Evolutionary conservation across 345 rosid species (phyloP), one percentile per base, ranked within the genome.

Genomic region (Populus pruinosa): DNA sequence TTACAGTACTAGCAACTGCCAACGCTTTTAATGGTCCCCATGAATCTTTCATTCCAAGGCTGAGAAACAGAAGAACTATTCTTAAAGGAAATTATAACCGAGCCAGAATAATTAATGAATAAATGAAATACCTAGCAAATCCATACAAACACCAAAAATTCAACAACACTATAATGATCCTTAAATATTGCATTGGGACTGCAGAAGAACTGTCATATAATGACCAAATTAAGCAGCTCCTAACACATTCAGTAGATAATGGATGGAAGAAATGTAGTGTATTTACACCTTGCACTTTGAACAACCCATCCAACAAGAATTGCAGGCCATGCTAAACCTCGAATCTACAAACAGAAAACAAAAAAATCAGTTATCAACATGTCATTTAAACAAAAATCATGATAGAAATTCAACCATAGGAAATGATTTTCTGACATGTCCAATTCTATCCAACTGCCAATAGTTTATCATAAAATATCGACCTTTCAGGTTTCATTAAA

Each of bases 41-140:
- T 23, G 97, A 91, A 71, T 96, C 99, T 89, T 93, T 93, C 98
- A 96, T 92, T 75, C 98, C 99, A 66, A 96, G 97, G 83, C 99
- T 93, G 92, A 10, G 67, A 83, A 80, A 50, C 27, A 63, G 50
- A 73, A 41, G 18, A 65, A 62, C 56, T 8, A 44, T 71, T 47
- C 71, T 13, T n/a, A 77, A 18, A 44, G 8, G n/a, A 39, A 4
- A 18, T 66, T 35, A 47, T 27, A 71, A 31, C 66, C n/a, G 35
- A 25, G 75, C 16, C 12, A 62, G 33, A 36, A 71, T 17, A 49
- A 31, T 8, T n/a, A 21, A 5, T 11, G n/a, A 31, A 69, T 31
- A 33, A 35, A 29, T 71, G 39, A 43, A 13, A 59, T 29, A 6
- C 49, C 18, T 20, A 47, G 23, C 31, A 59, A 33, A 72, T 21